Evolutionary conservation across 768 basidiomycete genomes (phyloP).

Genomic region (Coprinopsis marcescibilis): DNA sequence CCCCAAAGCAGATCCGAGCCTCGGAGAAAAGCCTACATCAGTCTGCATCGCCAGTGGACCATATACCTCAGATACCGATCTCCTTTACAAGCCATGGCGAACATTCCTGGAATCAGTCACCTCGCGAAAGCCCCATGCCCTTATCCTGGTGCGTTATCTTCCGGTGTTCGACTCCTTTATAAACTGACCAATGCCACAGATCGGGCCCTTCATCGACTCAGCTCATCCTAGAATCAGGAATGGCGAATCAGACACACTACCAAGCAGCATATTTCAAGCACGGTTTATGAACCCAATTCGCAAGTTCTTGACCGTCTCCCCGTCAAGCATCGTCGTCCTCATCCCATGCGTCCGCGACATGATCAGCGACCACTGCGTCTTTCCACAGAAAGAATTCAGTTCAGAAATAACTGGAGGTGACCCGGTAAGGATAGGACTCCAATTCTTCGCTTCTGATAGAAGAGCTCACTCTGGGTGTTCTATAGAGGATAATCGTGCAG

Average conservation of each 20-base stretch:
- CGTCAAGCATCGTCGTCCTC: slow-evolving; percentile 67
- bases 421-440: neutral
- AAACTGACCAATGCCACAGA: slow-evolving; percentile 34
- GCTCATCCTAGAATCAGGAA: slow-evolving; percentile 66
- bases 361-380: slow-evolving; percentile 72
- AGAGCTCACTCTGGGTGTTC: neutral
- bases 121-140: slow-evolving; percentile 60
- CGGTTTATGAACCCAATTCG: slow-evolving; percentile 56
- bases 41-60: slow-evolving; percentile 82
- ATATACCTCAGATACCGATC: slow-evolving; percentile 73
- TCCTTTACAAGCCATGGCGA: slow-evolving; percentile 68
- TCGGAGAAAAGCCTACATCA: slow-evolving; percentile 46
- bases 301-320: slow-evolving; percentile 52
- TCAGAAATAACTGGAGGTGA: neutral
- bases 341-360: slow-evolving; percentile 83
- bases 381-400: slow-evolving; percentile 68
- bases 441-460: neutral
- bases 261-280: slow-evolving; percentile 60
- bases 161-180: neutral
- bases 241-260: slow-evolving; percentile 67
- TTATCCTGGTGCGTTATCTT: slow-evolving; percentile 59
- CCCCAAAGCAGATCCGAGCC: slow-evolving; percentile 32
- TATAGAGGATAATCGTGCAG: slow-evolving; percentile 68
- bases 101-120: slow-evolving; percentile 59
- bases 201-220: slow-evolving; percentile 88